Evolutionary conservation across 2,329 filamentous ascomycete genomes (phyloP), one percentile per base, ranked within the genome.

Genomic region (Pseudocercospora vitis): DNA sequence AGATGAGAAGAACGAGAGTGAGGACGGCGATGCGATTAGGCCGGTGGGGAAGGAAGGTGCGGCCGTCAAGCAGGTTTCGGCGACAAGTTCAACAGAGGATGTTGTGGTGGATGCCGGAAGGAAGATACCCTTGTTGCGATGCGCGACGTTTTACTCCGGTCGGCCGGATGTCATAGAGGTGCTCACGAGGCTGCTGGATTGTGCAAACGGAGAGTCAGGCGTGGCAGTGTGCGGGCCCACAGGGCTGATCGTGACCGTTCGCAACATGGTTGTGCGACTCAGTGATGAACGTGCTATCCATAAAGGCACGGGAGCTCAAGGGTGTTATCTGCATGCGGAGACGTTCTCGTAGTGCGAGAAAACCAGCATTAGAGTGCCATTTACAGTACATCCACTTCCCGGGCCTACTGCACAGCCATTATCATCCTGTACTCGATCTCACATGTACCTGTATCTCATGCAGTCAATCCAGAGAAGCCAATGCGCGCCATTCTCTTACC

Each of bases 261-360:
- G 64, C 23, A 63, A 63, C 12, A 50, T 47, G 2, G 50, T 65
- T 9, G 62, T 60, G 0, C 19, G 52, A 6, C 26, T 60, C 8
- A 61, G 59, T 29, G 62, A 65, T 51, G 46, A 61, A 40, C 51
- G 62, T 12, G 63, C 63, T 0, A 60, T 64, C 18, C 63, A 65
- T n/a, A 64, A 64, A 37, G 63, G 63, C 0, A 60, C 59, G 0
- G 62, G 55, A 14, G 62, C 63, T 14, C 62, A 65, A 42, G 62
- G 62, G 8, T 55, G 55, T 19, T 52, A 61, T 46, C 37, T 64
- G 51, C 60, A 64, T 53, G 60, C 59, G 12, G 61, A 64, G 47
- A 51, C 44, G 5, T 63, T 60, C 42, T 62, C 55, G 16, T 63
- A 52, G 45, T 19, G 21, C 8, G 4, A 26, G 28, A 29, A 31